phyloP scores from a whole-genome alignment of 75 land plant genomes.

The Picea glauca region DNA sequence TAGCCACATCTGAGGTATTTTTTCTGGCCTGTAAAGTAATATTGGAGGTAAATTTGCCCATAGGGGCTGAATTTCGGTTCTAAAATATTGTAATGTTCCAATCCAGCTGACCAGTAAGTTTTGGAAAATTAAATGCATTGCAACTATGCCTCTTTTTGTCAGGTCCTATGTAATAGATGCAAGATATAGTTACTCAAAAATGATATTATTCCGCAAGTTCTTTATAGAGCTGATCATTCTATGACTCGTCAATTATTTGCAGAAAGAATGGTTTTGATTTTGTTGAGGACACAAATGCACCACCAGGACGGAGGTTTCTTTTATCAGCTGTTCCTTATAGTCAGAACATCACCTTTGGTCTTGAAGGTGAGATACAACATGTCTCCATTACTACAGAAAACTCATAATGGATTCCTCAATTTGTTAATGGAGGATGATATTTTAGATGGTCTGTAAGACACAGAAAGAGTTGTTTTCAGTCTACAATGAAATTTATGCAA shows the following conservation, averaged over 20 bases:
- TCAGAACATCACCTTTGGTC: conserved; percentile 89
- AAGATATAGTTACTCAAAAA: neutral
- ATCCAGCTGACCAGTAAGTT: too few species aligned
- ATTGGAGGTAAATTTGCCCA: too few species aligned
- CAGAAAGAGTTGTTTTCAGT: neutral
- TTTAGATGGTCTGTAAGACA: neutral
- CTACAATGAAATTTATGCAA: neutral
- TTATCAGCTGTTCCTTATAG: conserved; percentile 92
- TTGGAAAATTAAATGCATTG: neutral
- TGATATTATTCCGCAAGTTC: neutral
- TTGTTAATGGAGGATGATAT: neutral
- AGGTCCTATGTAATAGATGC: neutral
- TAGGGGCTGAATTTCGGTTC: too few species aligned
- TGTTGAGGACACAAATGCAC: conserved; percentile 61
- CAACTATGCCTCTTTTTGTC: neutral
- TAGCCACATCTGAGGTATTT: too few species aligned
- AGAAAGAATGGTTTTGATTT: conserved; percentile 93
- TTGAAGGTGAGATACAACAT: conserved; percentile 50
- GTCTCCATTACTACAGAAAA: neutral
- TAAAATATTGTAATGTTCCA: too few species aligned
- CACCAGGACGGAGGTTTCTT: conserved; percentile 64
- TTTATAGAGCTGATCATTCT: neutral
- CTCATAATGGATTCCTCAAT: conserved; percentile 1
- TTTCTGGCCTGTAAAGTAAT: too few species aligned
- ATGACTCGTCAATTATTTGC: neutral